Base-by-base conservation (phyloP, 352 stramenopile species). In the Aphanomyces cochlioides region DNA sequence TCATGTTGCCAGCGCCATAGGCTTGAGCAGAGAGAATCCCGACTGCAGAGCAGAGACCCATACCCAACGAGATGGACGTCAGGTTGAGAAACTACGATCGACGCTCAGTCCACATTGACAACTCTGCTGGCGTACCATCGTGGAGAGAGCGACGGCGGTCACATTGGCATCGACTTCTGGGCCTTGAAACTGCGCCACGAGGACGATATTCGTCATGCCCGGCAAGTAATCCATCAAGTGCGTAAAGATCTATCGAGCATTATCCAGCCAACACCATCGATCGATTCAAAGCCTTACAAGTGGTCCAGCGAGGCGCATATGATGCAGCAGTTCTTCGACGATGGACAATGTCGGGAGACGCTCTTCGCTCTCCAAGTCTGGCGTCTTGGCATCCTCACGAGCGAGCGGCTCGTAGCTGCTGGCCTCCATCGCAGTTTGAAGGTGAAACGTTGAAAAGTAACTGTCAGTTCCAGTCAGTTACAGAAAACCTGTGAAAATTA, bases 11-110 rank as follows among this genome's bases (percentile, higher is more conserved):
- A 47, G 90, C 88, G 54, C 89, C 89, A 58, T 87, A 89, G 34
- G 89, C 85, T 74, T 95, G 82, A 7, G 85, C 84, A 66, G 86
- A 96, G 0, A 97, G 74, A 61, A 88, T 97, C 69, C 96, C 90
- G 73, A 97, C 80, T 5, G 88, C 89, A 13, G 87, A 93, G 4
- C 86, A 77, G 21, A 96, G 75, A 1, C 88, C 88, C 36, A 96
- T 85, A 5, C 81, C 87, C 4, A 92, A 73, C 7, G 87, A 75
- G 28, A 93, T 79, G 7, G 77, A 87, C 21, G 85, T 88, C 2
- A 96, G 66, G 60, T 96, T 96, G 67, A 90, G 82, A 56, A 54
- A 70, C 54, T 61, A n/a, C 10, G 10, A 50, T n/a, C 43, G 17
- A 50, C 17, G 43, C 10, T 12, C 43, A 50, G 17, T 12, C 10